phyloP scores from a whole-genome alignment of 768 basidiomycete genomes.

The Porphyrellus cyaneotinctus region DNA sequence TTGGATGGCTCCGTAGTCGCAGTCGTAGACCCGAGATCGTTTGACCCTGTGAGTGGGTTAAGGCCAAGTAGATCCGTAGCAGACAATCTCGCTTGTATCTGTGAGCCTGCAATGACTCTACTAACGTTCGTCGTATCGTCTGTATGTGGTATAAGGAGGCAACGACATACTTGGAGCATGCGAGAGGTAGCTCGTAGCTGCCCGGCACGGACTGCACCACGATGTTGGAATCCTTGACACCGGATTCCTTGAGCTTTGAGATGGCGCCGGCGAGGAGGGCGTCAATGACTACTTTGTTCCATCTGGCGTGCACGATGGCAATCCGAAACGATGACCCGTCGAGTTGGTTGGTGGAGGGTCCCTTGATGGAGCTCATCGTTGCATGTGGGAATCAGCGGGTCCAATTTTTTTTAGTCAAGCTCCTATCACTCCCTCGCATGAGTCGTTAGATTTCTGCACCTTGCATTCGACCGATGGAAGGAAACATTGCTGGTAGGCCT shows the following conservation, averaged over 20 bases:
- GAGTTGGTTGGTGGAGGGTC: conserved; percentile 55
- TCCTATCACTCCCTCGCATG: neutral
- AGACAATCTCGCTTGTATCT: conserved; percentile 70
- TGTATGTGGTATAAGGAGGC: neutral
- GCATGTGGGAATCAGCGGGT: conserved; percentile 17
- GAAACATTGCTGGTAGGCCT: conserved; percentile 49
- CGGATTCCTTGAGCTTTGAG: conserved; percentile 73
- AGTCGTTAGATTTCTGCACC: neutral
- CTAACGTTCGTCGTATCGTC: conserved; percentile 8
- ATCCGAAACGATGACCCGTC: conserved; percentile 82
- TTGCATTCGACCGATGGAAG: conserved; percentile 38
- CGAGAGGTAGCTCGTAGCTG: conserved; percentile 88
- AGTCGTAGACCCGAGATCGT: conserved; percentile 24
- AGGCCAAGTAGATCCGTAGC: conserved; percentile 74
- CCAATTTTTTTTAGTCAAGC: neutral
- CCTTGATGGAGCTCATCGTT: conserved; percentile 63
- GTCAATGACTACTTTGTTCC: conserved; percentile 88
- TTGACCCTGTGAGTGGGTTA: conserved; percentile 35
- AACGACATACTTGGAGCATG: conserved; percentile 72
- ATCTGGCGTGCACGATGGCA: conserved; percentile 93
- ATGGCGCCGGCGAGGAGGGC: conserved; percentile 79
- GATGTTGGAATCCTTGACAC: conserved; percentile 89
- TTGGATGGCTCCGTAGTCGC: conserved; percentile 41
- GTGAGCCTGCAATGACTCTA: conserved; percentile 88
- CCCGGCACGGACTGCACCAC: conserved; percentile 90